A percentile compares a stretch with the other conserved stretches of the same genome.
phyloP scores from a whole-genome alignment of 2,329 filamentous ascomycete species.

The Calonectria honghensis region DNA sequence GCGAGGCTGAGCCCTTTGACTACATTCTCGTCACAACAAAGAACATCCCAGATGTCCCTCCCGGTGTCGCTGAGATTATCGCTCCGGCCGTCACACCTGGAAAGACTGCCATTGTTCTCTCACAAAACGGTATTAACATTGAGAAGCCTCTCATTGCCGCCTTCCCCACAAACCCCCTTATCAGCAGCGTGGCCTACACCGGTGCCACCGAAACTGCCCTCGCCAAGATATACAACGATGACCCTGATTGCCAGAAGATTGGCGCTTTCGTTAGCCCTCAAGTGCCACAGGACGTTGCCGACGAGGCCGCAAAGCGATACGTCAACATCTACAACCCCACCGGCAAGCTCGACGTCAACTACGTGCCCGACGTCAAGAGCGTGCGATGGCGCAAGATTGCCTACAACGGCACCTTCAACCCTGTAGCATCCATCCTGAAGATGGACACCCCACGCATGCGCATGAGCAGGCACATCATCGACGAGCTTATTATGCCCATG shows the following conservation, averaged over 20 bases:
- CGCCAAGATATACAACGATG: conserved; percentile 71
- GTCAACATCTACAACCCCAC: conserved; percentile 67
- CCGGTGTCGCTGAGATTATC: conserved; percentile 69
- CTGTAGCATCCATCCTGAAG: conserved; percentile 69
- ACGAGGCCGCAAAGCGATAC: conserved; percentile 63
- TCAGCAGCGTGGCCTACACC: conserved; percentile 73
- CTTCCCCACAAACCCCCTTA: conserved; percentile 71
- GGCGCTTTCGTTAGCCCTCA: conserved; percentile 68
- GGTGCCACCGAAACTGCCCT: conserved; percentile 68
- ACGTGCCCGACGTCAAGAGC: conserved; percentile 64
- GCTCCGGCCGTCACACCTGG: conserved; percentile 69
- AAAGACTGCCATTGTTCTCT: conserved; percentile 72
- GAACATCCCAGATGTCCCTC: conserved; percentile 72
- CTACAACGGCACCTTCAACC: conserved; percentile 71
- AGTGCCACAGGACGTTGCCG: conserved; percentile 49
- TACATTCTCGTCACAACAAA: conserved; percentile 76
- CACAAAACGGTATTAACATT: conserved; percentile 80
- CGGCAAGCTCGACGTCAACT: conserved; percentile 65
- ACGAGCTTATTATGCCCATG: conserved; percentile 69
- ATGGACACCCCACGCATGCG: conserved; percentile 71
- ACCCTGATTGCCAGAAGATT: conserved; percentile 69
- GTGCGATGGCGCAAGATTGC: conserved; percentile 71
- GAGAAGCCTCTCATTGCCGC: conserved; percentile 70
- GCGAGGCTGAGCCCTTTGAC: conserved; percentile 64
- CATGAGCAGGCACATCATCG: conserved; percentile 65